phyloP scores from a whole-genome alignment of 2,329 filamentous ascomycete genomes.

The Juglanconis juglandina region DNA sequence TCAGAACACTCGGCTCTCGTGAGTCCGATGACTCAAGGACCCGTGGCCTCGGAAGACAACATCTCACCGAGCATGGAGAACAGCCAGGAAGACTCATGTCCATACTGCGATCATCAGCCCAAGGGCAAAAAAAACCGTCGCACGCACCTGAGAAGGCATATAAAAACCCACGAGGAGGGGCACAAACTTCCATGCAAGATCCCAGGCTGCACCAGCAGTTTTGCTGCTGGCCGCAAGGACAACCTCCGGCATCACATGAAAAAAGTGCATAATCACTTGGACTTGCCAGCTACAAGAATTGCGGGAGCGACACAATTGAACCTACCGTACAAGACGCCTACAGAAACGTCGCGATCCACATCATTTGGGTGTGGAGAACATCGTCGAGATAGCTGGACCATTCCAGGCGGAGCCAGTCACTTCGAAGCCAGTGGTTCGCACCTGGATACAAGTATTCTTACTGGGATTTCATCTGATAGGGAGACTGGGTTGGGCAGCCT shows the following conservation, averaged over 20 bases:
- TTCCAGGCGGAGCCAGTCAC: too few species aligned
- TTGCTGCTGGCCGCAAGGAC: neutral
- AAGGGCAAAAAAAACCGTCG: neutral
- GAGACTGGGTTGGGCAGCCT: neutral
- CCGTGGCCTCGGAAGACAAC: neutral
- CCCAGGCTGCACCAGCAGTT: neutral
- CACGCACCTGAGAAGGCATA: neutral
- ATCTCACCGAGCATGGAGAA: too few species aligned
- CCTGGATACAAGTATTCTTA: neutral
- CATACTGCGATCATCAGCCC: neutral
- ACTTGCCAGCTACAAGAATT: neutral
- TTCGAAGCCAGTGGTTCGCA: neutral
- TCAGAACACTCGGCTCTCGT: too few species aligned
- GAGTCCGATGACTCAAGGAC: too few species aligned
- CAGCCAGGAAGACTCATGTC: neutral
- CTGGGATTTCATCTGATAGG: neutral
- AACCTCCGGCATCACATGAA: neutral
- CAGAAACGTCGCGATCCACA: too few species aligned
- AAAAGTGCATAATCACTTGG: neutral
- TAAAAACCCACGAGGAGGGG: neutral
- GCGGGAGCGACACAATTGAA: too few species aligned
- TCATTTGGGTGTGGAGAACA: too few species aligned
- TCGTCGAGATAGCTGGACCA: too few species aligned
- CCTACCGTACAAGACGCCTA: too few species aligned
- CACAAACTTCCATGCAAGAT: conserved; percentile 3